phyloP scores from a whole-genome alignment of 1,139 yeast genomes.

The Blastobotrys apis region DNA sequence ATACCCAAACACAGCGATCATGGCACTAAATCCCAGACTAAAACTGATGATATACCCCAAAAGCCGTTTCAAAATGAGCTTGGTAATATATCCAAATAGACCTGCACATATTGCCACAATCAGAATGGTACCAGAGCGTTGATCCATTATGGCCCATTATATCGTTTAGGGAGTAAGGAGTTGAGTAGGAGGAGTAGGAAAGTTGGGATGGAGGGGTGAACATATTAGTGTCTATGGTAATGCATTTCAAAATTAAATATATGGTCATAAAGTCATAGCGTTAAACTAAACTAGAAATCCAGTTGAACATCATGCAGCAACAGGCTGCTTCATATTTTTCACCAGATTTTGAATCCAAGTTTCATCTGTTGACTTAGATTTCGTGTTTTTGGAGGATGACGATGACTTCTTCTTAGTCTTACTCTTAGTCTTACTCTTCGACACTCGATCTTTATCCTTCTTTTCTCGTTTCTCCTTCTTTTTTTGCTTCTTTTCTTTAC shows the following conservation, averaged over 20 bases:
- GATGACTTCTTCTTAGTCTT: constrained; percentile 13
- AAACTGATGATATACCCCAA: constrained; percentile 24
- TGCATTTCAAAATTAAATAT: not conserved
- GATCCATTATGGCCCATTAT: constrained; percentile 7
- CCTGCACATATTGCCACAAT: constrained; percentile 13
- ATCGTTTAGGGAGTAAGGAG: not conserved
- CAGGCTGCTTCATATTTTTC: constrained; percentile 12
- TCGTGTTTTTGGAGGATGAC: constrained; percentile 2
- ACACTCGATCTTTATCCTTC: constrained; percentile 14
- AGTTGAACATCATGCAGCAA: constrained; percentile 11
- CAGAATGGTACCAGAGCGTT: constrained; percentile 3
- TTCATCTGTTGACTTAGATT: constrained; percentile 12
- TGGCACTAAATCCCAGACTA: constrained; percentile 18
- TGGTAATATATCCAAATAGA: constrained; percentile 20
- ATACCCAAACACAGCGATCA: constrained; percentile 14
- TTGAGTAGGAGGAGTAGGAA: not conserved
- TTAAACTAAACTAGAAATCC: no score
- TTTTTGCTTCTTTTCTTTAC: constrained; percentile 21
- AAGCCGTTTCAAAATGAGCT: constrained; percentile 21
- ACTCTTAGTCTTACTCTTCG: constrained; percentile 25
- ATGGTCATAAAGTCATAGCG: constrained; percentile 1
- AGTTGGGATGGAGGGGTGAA: not conserved
- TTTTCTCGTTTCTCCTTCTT: constrained; percentile 24
- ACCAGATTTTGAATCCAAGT: constrained; percentile 17
- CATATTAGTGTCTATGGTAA: not conserved